phyloP scores from a whole-genome alignment of 179 eudicot species.

The Silene coronaria region DNA sequence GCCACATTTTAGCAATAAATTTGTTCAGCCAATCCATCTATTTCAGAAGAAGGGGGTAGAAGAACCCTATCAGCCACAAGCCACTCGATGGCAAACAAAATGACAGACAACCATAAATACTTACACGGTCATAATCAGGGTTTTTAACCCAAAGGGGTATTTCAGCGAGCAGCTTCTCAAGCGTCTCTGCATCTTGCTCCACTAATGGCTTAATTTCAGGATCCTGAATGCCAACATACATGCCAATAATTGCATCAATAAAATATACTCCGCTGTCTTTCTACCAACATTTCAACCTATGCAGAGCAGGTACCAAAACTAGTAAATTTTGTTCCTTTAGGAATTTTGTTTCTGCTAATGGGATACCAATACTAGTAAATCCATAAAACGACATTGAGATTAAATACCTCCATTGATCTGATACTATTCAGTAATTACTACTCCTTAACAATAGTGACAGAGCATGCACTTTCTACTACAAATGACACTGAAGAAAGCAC shows the following conservation, averaged over 20 bases:
- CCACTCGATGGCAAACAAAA: constrained; percentile 1
- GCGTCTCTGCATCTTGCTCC: constrained; percentile 51
- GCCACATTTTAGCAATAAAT: constrained; percentile 82
- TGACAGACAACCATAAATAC: constrained; percentile 18
- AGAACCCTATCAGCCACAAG: constrained; percentile 1
- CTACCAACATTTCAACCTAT: not conserved
- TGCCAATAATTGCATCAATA: constrained; percentile 3
- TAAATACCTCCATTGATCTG: too few species aligned
- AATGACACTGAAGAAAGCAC: not conserved
- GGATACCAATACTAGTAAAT: too few species aligned
- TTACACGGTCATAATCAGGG: constrained; percentile 61
- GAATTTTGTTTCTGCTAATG: too few species aligned
- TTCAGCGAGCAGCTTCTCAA: constrained; percentile 49
- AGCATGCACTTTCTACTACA: not conserved
- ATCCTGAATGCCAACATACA: constrained; percentile 38
- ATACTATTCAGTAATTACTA: too few species aligned
- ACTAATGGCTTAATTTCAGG: constrained; percentile 60
- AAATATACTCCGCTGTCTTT: not conserved
- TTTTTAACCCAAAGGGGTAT: constrained; percentile 88
- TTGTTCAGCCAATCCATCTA: constrained; percentile 95
- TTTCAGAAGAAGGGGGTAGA: not conserved
- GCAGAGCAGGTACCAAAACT: too few species aligned
- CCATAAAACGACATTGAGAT: too few species aligned
- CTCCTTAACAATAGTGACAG: not conserved
- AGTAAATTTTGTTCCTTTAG: too few species aligned